Conservation (phyloP, 164 flowering plant species). For the Nelumbo lutea region DNA sequence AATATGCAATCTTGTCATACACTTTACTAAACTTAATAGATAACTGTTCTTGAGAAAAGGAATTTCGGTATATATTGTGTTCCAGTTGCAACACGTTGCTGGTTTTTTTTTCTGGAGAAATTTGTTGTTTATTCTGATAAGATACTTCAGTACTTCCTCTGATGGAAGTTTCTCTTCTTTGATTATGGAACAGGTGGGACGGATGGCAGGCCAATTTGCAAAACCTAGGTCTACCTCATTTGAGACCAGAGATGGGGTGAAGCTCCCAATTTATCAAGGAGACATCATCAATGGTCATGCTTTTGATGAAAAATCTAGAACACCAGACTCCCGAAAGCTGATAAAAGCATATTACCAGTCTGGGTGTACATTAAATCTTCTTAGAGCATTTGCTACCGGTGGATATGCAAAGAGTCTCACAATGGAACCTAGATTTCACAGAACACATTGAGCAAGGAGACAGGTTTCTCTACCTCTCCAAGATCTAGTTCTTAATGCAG, state of each 20-base stretch:
- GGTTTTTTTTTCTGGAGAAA: no score
- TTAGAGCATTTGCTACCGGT: constrained; percentile 26
- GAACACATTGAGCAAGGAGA: constrained; percentile 27
- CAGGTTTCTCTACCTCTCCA: constrained; percentile 9
- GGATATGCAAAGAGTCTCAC: constrained; percentile 25
- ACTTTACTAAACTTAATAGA: no score
- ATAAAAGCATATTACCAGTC: constrained; percentile 19
- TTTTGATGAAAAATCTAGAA: constrained; percentile 22
- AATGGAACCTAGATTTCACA: constrained; percentile 28
- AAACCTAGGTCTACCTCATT: constrained; percentile 24
- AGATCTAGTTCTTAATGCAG: not conserved
- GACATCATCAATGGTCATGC: constrained; percentile 28
- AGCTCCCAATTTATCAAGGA: constrained; percentile 26
- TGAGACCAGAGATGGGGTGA: constrained; percentile 26
- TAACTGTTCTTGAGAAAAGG: no score
- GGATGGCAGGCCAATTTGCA: constrained; percentile 32
- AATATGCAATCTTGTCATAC: no score
- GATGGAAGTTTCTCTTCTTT: not conserved
- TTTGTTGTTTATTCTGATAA: no score
- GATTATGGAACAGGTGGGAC: constrained; percentile 17
- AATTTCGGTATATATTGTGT: no score
- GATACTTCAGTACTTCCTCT: no score
- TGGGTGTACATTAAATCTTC: constrained; percentile 21
- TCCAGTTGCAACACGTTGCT: no score
- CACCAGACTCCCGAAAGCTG: constrained; percentile 23